Evolutionary conservation across 441 rosid genomes (phyloP), one percentile per base, ranked within the genome.

Genomic region (Populus tomentosa): DNA sequence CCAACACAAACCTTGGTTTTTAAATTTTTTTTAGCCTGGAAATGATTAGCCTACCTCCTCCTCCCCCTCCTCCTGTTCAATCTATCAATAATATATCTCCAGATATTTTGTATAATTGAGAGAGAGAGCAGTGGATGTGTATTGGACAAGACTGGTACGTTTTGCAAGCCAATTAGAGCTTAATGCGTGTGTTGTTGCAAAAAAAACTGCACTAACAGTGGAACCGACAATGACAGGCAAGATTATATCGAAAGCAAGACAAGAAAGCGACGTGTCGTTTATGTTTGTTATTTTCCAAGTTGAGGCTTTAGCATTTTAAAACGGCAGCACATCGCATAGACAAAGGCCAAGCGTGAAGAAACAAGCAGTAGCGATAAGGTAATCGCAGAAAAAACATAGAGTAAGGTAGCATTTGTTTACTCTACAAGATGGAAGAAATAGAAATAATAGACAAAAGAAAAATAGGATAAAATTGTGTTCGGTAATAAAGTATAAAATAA

Each of bases 1-100:
- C 56, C 56, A 68, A 50, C 72, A 67, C 46, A 21, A 77, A 77
- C 78, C 82, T 73, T 28, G 82, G 62, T 3, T 26, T 72, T 65
- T 11, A 26, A 20, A 14, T n/a, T 62, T 70, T n/a, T 77, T 46
- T 28, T 46, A 0, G 56, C 20, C 56, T 46, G 56, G 20, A 13
- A 46, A 14, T 46, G 56, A 46, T 14, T 46, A 46, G 56, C 56
- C 18, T 38, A 38, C 42, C 42, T 9, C 42, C 42, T 0, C 42
- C 42, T 9, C 42, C 42, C 0, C 42, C 0, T 3, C 42, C 2
- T 0, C n/a, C 42, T 38, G 42, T 38, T 38, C 42, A 38, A 38
- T 38, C 42, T 38, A 38, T 5, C 56, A 46, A 46, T 4, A 46
- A 14, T 46, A 46, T 14, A 14, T 46, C 18, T 13, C 0, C 56